Conservation (phyloP, 164 flowering plant species). For the Warburgia ugandensis region DNA sequence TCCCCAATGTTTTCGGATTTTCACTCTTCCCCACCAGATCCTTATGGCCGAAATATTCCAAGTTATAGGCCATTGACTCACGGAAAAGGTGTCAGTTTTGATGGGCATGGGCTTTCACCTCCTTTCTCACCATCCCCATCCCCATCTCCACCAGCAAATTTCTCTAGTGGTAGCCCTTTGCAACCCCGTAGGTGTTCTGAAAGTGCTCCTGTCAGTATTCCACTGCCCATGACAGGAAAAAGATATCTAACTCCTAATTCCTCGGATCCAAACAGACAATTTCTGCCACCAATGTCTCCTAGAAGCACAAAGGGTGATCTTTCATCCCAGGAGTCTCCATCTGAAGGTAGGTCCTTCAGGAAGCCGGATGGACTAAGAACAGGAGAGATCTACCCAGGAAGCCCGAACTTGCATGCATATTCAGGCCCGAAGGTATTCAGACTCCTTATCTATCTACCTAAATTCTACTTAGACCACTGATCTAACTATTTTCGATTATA, state of each 20-base stretch:
- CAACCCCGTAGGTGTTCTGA: constrained; percentile 39
- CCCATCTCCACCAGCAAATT: constrained; percentile 51
- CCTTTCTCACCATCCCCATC: constrained; percentile 79
- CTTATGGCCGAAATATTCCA: constrained; percentile 30
- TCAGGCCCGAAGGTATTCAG: constrained; percentile 53
- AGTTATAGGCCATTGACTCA: constrained; percentile 30
- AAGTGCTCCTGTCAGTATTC: constrained; percentile 81
- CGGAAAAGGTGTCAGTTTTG: constrained; percentile 39
- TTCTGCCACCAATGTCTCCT: constrained; percentile 82
- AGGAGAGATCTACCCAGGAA: constrained; percentile 42
- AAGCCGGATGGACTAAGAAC: constrained; percentile 38
- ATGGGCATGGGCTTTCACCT: constrained; percentile 74
- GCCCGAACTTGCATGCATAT: constrained; percentile 24
- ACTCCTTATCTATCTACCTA: no score
- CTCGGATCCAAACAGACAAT: constrained; percentile 67
- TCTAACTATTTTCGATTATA: neutral
- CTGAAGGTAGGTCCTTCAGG: constrained; percentile 54
- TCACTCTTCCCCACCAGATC: constrained; percentile 47
- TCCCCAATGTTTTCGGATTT: constrained; percentile 36
- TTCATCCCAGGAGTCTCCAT: constrained; percentile 68
- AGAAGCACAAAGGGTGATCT: constrained; percentile 45
- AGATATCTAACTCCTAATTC: constrained; percentile 52
- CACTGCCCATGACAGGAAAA: constrained; percentile 42
- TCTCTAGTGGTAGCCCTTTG: constrained; percentile 24
- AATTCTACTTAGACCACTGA: no score